phyloP scores from a whole-genome alignment of 164 flowering plant species.

The Stephania yunnanensis region DNA sequence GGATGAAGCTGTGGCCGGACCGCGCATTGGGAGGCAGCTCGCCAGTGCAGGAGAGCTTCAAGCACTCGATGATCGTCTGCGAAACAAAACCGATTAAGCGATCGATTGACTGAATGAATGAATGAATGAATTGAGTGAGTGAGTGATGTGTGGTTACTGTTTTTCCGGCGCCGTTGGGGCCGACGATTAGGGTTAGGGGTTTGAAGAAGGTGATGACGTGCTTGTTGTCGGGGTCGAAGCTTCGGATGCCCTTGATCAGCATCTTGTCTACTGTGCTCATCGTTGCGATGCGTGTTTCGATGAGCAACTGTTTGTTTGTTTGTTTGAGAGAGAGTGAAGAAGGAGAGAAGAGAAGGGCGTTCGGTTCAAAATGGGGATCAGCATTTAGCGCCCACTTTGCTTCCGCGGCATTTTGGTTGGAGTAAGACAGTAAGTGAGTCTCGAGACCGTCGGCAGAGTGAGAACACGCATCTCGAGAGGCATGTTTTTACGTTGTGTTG shows the following conservation, averaged over 20 bases:
- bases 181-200: slow-evolving; percentile 94
- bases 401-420: not conserved
- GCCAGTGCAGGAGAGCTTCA: slow-evolving; percentile 94
- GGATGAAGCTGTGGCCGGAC: slow-evolving; percentile 96
- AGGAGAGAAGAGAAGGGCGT: not conserved
- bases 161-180: slow-evolving; percentile 95
- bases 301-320: no score
- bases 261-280: slow-evolving; percentile 99
- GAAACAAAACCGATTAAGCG: not conserved
- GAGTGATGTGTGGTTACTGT: slow-evolving; percentile 36
- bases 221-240: slow-evolving; percentile 95
- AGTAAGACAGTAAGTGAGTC: no score
- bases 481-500: no score
- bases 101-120: not conserved
- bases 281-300: slow-evolving; percentile 9
- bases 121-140: not conserved
- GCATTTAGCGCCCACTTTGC: not conserved
- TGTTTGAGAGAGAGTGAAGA: not conserved
- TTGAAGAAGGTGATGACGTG: slow-evolving; percentile 90
- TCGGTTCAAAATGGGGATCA: not conserved
- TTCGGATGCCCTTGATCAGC: slow-evolving; percentile 96
- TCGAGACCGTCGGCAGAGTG: no score
- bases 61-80: slow-evolving; percentile 92
- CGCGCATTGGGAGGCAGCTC: slow-evolving; percentile 97
- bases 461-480: no score